Evolutionary conservation across 352 stramenopile genomes (phyloP), one percentile per base, ranked within the genome.

Genomic region (Phytophthora parvispora): DNA sequence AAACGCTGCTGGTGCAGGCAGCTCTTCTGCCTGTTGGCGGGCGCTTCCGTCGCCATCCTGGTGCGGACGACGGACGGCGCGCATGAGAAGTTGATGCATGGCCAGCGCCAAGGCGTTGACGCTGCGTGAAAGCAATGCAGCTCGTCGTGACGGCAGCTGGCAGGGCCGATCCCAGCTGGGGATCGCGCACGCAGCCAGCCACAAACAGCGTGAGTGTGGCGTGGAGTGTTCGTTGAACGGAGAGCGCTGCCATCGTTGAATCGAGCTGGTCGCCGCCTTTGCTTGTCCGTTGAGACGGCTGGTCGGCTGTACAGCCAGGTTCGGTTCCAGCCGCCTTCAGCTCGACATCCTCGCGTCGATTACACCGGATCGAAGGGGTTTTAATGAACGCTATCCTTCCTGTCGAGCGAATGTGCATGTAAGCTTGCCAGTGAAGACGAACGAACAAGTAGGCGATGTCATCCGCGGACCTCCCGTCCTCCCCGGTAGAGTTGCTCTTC

Each of bases 231-330:
- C 20, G 43, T n/a, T 50, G 43, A 45, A 47, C 43, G 29, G 12
- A 36, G 22, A 18, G 24, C 25, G 47, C 22, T 18, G 47, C 6
- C 25, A 53, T 53, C 47, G 47, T 53, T 53, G 47, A 53, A 27
- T 53, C 47, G 47, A n/a, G 43, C 43, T 51, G 43, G 43, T 51
- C 22, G 43, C 43, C 43, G 43, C 43, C 38, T 45, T 45, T 45
- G 38, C n/a, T n/a, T n/a, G n/a, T n/a, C n/a, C n/a, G n/a, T n/a
- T n/a, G n/a, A n/a, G n/a, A n/a, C n/a, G n/a, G n/a, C n/a, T n/a
- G n/a, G n/a, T n/a, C n/a, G n/a, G n/a, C n/a, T n/a, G n/a, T n/a
- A n/a, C n/a, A n/a, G n/a, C n/a, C n/a, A n/a, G n/a, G n/a, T n/a
- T n/a, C n/a, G n/a, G n/a, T n/a, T n/a, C n/a, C 10, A 22, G 40